Evolutionary conservation across 2,329 filamentous ascomycete genomes (phyloP).

Genomic region (Plectosphaerella plurivora): DNA sequence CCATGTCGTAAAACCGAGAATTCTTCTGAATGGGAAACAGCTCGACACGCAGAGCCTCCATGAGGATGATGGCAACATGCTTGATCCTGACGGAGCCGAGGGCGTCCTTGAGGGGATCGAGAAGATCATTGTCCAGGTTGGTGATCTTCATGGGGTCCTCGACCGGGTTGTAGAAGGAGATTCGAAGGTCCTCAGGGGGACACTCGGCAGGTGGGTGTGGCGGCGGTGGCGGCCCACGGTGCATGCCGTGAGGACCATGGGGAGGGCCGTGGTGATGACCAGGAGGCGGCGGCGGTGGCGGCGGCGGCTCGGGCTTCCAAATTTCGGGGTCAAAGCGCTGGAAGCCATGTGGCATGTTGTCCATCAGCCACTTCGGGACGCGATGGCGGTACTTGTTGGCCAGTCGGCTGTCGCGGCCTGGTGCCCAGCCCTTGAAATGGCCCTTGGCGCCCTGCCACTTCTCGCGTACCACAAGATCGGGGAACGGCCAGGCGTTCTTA

Average conservation of each 20-base stretch:
- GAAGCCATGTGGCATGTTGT: constrained; percentile 20
- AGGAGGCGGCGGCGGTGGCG: neutral
- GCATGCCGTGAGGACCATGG: constrained; percentile 1
- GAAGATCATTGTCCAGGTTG: constrained; percentile 21
- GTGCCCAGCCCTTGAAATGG: constrained; percentile 28
- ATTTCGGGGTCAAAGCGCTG: constrained; percentile 18
- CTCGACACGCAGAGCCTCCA: constrained; percentile 30
- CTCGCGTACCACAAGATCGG: constrained; percentile 17
- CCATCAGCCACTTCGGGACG: constrained; percentile 22
- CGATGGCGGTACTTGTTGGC: constrained; percentile 18
- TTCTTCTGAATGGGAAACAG: constrained; percentile 26
- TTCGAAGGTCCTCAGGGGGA: constrained; percentile 20
- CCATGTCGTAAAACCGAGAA: constrained; percentile 21
- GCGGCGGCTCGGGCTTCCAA: neutral
- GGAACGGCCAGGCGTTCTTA: constrained; percentile 23
- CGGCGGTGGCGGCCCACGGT: constrained; percentile 17
- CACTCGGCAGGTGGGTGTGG: constrained; percentile 6
- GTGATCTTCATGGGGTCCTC: constrained; percentile 26
- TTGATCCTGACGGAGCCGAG: constrained; percentile 20
- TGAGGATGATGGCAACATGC: constrained; percentile 28
- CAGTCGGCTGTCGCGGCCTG: constrained; percentile 16
- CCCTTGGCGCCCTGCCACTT: constrained; percentile 20
- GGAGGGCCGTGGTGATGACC: neutral
- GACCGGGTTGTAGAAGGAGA: constrained; percentile 23
- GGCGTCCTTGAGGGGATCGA: constrained; percentile 10